Evolutionary conservation across 208 protist genomes (phyloP).

Genomic region (Trypanosomatidae sp.): DNA sequence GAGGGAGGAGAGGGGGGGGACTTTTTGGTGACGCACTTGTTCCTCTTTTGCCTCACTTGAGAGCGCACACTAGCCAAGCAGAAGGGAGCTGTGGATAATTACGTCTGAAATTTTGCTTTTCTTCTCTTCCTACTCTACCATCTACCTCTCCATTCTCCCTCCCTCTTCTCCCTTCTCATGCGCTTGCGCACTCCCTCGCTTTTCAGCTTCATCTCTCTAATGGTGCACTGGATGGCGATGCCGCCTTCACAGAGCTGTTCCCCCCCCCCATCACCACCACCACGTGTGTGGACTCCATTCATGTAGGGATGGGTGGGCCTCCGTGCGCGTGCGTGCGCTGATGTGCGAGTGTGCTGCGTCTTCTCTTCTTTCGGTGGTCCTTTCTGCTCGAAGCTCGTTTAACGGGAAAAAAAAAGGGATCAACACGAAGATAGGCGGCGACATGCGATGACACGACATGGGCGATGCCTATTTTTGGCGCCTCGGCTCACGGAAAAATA

Average conservation of each 20-base stretch:
- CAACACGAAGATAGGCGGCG: not conserved
- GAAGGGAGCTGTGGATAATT: not conserved
- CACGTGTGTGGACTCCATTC: not conserved
- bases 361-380: slow-evolving; percentile 4
- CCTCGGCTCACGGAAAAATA: too few relatives aligned
- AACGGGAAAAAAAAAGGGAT: not conserved
- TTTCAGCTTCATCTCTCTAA: not conserved
- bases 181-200: slow-evolving; percentile 3
- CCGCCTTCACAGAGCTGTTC: not conserved
- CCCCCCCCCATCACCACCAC: too few relatives aligned
- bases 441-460: too few relatives aligned
- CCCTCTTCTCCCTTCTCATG: not conserved
- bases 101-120: not conserved
- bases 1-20: not conserved
- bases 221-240: not conserved
- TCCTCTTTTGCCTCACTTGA: too few relatives aligned
- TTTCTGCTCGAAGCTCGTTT: not conserved
- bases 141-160: slow-evolving; percentile 3
- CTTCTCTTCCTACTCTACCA: slow-evolving; percentile 1
- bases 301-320: not conserved
- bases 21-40: too few relatives aligned
- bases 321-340: not conserved
- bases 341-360: too few relatives aligned
- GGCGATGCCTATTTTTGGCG: too few relatives aligned
- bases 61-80: too few relatives aligned